Conservation (phyloP, 2,329 filamentous ascomycete species). For the Alternaria arbusti region DNA sequence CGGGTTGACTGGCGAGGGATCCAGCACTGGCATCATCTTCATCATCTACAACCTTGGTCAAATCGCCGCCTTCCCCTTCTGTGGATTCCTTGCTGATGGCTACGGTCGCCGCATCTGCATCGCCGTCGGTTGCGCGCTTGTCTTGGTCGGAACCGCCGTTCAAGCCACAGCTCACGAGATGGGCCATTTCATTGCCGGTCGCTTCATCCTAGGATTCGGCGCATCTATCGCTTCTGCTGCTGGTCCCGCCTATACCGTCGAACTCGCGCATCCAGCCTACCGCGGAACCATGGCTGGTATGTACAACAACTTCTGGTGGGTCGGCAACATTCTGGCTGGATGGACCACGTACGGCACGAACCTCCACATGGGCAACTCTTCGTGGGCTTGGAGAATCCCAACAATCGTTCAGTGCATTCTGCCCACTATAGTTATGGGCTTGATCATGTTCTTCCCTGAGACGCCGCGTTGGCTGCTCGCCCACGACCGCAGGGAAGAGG, state of each 20-base stretch:
- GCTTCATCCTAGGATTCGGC: conserved; percentile 55
- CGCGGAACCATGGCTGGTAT: conserved; percentile 66
- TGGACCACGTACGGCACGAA: conserved; percentile 57
- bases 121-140: conserved; percentile 61
- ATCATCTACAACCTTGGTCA: conserved; percentile 57
- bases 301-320: conserved; percentile 56
- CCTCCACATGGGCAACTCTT: conserved; percentile 48
- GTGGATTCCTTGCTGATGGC: conserved; percentile 49
- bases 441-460: conserved; percentile 49
- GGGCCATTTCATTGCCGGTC: conserved; percentile 60
- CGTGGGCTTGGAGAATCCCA: conserved; percentile 60
- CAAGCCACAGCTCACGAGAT: conserved; percentile 56
- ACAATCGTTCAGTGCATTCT: conserved; percentile 40
- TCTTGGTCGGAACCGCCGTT: conserved; percentile 60
- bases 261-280: conserved; percentile 66
- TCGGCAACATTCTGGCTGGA: conserved; percentile 61
- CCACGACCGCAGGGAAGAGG: conserved; percentile 63
- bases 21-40: conserved; percentile 57
- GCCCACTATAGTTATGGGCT: conserved; percentile 51
- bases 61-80: conserved; percentile 58
- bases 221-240: conserved; percentile 63
- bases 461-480: conserved; percentile 51
- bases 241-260: conserved; percentile 64
- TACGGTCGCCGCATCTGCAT: conserved; percentile 62
- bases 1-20: conserved; percentile 55